Conservation (phyloP, 805 yeast species). For the Yarrowia sp. region DNA sequence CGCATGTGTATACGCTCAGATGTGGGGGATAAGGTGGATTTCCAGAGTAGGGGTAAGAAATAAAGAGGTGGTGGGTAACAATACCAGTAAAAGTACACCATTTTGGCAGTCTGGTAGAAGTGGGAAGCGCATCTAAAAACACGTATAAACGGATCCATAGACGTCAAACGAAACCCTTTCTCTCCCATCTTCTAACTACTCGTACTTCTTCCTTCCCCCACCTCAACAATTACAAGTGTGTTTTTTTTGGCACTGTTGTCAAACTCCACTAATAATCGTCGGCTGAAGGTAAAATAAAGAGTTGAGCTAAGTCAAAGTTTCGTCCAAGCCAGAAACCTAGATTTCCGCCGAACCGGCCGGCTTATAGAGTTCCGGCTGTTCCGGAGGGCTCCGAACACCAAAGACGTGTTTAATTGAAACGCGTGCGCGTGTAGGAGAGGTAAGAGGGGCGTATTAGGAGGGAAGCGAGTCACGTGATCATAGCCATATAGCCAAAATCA, state of each 20-base stretch:
- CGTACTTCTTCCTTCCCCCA: too few relatives aligned
- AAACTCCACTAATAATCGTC: not conserved
- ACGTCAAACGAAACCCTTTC: too few relatives aligned
- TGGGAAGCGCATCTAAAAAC: too few relatives aligned
- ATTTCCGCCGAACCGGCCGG: too few relatives aligned
- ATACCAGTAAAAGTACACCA: too few relatives aligned
- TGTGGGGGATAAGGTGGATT: constrained; percentile 18
- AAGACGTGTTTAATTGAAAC: constrained; percentile 16
- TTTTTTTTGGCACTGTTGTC: not conserved
- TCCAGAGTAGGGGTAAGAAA: not conserved
- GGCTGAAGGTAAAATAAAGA: not conserved
- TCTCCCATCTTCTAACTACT: too few relatives aligned
- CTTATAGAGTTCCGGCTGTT: not conserved
- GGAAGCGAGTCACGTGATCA: too few relatives aligned
- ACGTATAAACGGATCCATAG: too few relatives aligned
- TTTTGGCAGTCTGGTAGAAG: too few relatives aligned
- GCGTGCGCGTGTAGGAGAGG: not conserved
- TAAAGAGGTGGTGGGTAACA: too few relatives aligned
- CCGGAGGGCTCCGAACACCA: constrained; percentile 6
- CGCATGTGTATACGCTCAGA: constrained; percentile 8
- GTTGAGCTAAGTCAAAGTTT: not conserved
- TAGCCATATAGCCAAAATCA: too few relatives aligned
- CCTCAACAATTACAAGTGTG: not conserved
- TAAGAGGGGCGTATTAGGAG: too few relatives aligned
- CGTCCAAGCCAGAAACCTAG: not conserved